These are phyloP conservation scores for Citrus sinensis DNA, from an alignment of 345 rosid genomes.

Conservation along the genomic window DVS_A1.0 CM039166.1:17589001-17589500, in stretches of 20 bases:
- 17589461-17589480: conserved; percentile 11
- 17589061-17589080: not conserved
- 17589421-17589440: conserved; percentile 15
- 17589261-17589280: conserved; percentile 6
- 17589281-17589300: conserved; percentile 20
- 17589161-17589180: too few relatives aligned
- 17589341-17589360: conserved; percentile 11
- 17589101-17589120: not conserved
- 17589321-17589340: conserved; percentile 20
- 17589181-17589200: too few relatives aligned
- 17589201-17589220: not conserved
- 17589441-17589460: conserved; percentile 15
- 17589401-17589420: conserved; percentile 15
- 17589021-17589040: too few relatives aligned
- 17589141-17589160: too few relatives aligned
- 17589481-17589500: not conserved
- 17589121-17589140: not conserved
- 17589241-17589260: not conserved
- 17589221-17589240: not conserved
- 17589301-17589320: conserved; percentile 22
- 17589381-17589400: conserved; percentile 23
- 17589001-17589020: too few relatives aligned
- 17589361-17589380: conserved; percentile 22
- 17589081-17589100: too few relatives aligned
- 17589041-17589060: too few relatives aligned